Conservation (phyloP, 179 eudicot genomes). For the Gypsophila paniculata region DNA sequence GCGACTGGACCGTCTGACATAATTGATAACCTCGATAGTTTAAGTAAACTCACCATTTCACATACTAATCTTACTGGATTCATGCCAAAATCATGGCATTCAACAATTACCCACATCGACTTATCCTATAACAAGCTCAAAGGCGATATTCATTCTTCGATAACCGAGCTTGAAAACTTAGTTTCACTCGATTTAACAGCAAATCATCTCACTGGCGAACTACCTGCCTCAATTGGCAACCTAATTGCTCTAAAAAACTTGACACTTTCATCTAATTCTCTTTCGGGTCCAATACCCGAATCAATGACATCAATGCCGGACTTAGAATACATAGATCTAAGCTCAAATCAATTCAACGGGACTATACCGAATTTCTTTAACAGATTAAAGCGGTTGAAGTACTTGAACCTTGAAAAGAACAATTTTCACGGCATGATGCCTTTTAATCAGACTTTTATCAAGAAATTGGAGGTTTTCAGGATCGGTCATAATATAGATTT, state of each 20-base stretch:
- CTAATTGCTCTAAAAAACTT: constrained; percentile 42
- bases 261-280: constrained; percentile 50
- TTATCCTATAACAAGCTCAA: constrained; percentile 47
- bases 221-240: constrained; percentile 70
- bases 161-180: constrained; percentile 47
- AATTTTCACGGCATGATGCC: constrained; percentile 81
- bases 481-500: constrained; percentile 63
- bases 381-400: constrained; percentile 54
- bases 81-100: constrained; percentile 64
- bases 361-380: constrained; percentile 55
- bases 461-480: constrained; percentile 53
- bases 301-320: constrained; percentile 41
- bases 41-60: constrained; percentile 46
- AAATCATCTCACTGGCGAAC: constrained; percentile 48
- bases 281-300: constrained; percentile 63
- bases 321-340: constrained; percentile 59
- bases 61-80: constrained; percentile 47
- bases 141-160: constrained; percentile 50
- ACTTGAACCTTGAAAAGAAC: constrained; percentile 70
- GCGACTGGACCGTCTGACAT: constrained; percentile 55
- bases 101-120: constrained; percentile 52
- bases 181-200: constrained; percentile 46
- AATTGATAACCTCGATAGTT: constrained; percentile 29
- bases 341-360: constrained; percentile 71
- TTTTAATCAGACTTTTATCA: constrained; percentile 63